phyloP scores from a whole-genome alignment of 352 stramenopile species.

The Phytophthora sansomeana region DNA sequence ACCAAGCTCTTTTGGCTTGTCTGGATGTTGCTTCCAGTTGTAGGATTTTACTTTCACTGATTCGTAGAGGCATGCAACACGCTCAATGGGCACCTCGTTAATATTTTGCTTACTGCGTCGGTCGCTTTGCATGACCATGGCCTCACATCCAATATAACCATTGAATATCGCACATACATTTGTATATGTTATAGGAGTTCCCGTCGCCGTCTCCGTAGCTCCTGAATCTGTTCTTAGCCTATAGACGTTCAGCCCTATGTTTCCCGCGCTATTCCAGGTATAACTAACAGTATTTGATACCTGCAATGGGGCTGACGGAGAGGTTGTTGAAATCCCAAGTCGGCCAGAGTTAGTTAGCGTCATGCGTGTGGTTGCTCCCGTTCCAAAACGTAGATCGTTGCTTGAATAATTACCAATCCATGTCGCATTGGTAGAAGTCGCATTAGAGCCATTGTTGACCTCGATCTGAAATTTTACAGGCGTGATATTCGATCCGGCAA shows the following conservation, averaged over 20 bases:
- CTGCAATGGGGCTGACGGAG: conserved; percentile 1
- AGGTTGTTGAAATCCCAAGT: conserved; percentile 1
- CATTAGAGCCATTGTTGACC: conserved; percentile 6
- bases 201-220: neutral
- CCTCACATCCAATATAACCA: conserved; percentile 13
- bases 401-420: conserved; percentile 10
- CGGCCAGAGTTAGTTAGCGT: conserved; percentile 1
- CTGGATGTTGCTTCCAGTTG: conserved; percentile 15
- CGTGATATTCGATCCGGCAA: conserved; percentile 6
- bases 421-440: conserved; percentile 12
- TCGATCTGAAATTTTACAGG: conserved; percentile 16
- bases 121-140: conserved; percentile 14
- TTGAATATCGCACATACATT: conserved; percentile 9
- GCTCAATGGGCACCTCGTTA: neutral
- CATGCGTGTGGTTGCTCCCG: neutral
- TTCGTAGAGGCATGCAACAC: no score
- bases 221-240: conserved; percentile 8
- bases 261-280: neutral
- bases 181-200: conserved; percentile 1
- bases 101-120: conserved; percentile 16
- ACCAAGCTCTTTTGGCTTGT: conserved; percentile 13
- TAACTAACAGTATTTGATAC: neutral
- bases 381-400: conserved; percentile 4
- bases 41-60: conserved; percentile 19
- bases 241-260: neutral